A percentile compares a stretch with the other conserved stretches of the same genome.
Evolutionary conservation across 1,139 yeast genomes (phyloP).

Genomic region (Lodderomyces theae): DNA sequence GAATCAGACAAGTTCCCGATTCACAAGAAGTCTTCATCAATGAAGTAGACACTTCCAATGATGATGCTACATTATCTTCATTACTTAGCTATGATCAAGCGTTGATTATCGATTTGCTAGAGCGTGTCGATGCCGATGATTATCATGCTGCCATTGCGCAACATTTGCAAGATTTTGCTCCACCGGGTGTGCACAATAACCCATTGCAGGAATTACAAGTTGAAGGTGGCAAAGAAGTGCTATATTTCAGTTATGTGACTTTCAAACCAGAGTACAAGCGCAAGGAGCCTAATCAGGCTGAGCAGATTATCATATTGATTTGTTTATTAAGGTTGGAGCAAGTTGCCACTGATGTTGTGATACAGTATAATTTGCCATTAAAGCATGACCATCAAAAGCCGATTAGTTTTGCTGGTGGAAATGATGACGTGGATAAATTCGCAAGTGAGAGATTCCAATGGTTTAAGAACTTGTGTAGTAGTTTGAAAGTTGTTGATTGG

Average conservation of each 20-base stretch:
- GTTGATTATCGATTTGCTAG: constrained; percentile 70
- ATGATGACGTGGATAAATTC: constrained; percentile 18
- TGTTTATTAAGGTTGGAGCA: constrained; percentile 52
- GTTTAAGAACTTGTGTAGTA: constrained; percentile 18
- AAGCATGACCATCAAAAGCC: constrained; percentile 9
- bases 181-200: constrained; percentile 8
- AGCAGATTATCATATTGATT: constrained; percentile 20
- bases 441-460: constrained; percentile 15
- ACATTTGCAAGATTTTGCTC: constrained; percentile 43
- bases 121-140: constrained; percentile 43
- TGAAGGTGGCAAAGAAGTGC: constrained; percentile 4
- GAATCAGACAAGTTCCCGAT: constrained; percentile 77
- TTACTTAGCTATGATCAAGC: constrained; percentile 46
- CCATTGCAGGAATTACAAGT: constrained; percentile 8
- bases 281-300: constrained; percentile 9
- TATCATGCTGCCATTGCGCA: constrained; percentile 34
- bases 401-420: constrained; percentile 5
- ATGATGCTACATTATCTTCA: constrained; percentile 12
- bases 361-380: constrained; percentile 59
- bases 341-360: constrained; percentile 58
- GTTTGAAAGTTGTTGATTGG: constrained; percentile 27
- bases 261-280: constrained; percentile 10
- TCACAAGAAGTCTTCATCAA: constrained; percentile 78
- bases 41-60: constrained; percentile 26
- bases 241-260: constrained; percentile 10